These are phyloP conservation scores for Anethum foeniculum DNA, from an alignment of 140 eudicot species.

Conservation along the genomic window DNA sequence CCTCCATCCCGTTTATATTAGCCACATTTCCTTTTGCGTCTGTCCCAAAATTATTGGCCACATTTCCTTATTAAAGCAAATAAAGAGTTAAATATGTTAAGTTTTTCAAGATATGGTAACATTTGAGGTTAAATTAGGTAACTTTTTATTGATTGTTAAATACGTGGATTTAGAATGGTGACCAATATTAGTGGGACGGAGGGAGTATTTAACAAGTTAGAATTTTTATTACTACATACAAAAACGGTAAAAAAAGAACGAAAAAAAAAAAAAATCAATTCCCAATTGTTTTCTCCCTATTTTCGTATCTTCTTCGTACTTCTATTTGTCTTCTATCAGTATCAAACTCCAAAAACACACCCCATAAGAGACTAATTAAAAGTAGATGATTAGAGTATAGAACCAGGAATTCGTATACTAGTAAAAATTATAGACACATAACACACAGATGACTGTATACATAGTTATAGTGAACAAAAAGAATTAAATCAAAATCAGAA, in stretches of 20 bases:
- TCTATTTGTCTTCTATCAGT: not conserved
- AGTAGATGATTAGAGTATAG: not conserved
- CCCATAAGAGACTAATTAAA: not conserved
- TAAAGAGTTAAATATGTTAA: no score
- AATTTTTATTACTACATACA: not conserved
- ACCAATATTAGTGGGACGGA: no score
- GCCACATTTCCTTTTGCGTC: no score
- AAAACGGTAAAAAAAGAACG: not conserved
- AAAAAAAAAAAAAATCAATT: not conserved
- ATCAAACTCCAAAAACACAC: not conserved
- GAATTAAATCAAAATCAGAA: not conserved
- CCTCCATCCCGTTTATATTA: no score
- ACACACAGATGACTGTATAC: not conserved
- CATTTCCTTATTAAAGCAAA: no score
- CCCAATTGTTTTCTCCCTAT: not conserved
- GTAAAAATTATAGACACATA: not conserved
- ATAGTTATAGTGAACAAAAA: not conserved
- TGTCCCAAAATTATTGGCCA: no score
- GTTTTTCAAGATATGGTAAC: no score
- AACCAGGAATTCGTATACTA: not conserved
- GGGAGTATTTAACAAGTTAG: no score
- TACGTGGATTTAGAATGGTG: no score
- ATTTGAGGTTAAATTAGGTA: no score
- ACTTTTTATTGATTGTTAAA: no score
- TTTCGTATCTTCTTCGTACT: no score